phyloP scores from a whole-genome alignment of 129 eudicot genomes.

The Sambucus nigra region DNA sequence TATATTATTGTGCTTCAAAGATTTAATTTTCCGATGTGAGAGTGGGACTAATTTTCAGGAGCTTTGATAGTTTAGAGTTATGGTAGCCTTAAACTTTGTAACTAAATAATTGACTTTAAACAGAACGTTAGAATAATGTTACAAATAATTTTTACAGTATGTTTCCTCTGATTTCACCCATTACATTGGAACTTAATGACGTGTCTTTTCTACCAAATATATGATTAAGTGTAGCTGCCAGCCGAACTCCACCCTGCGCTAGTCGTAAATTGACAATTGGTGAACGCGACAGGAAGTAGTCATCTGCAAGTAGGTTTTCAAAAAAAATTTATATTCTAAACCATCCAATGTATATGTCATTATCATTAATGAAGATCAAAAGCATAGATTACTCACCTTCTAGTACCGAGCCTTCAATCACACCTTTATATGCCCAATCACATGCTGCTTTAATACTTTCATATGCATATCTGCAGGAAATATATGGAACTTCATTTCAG shows the following conservation, averaged over 20 bases:
- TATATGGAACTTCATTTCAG: background rate
- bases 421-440: conserved; percentile 84
- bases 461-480: conserved; percentile 65
- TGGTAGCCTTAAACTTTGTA: too few species aligned
- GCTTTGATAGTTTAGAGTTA: too few species aligned
- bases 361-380: background rate
- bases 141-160: too few species aligned
- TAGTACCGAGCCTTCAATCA: conserved; percentile 50
- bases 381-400: conserved; percentile 30
- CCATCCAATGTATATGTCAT: background rate
- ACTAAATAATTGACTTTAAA: too few species aligned
- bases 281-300: conserved; percentile 58
- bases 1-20: too few species aligned
- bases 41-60: too few species aligned
- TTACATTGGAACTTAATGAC: background rate
- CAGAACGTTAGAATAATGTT: too few species aligned
- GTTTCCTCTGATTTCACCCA: too few species aligned
- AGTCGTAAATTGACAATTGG: conserved; percentile 62
- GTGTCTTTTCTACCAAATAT: conserved; percentile 35
- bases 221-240: conserved; percentile 79
- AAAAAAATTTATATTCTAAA: conserved; percentile 3
- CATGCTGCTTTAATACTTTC: conserved; percentile 93
- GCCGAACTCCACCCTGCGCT: conserved; percentile 87
- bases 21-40: too few species aligned
- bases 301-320: conserved; percentile 39